Evolutionary conservation across 192 early-diverging fungal genomes (phyloP).

Genomic region (Gigaspora rosea): DNA sequence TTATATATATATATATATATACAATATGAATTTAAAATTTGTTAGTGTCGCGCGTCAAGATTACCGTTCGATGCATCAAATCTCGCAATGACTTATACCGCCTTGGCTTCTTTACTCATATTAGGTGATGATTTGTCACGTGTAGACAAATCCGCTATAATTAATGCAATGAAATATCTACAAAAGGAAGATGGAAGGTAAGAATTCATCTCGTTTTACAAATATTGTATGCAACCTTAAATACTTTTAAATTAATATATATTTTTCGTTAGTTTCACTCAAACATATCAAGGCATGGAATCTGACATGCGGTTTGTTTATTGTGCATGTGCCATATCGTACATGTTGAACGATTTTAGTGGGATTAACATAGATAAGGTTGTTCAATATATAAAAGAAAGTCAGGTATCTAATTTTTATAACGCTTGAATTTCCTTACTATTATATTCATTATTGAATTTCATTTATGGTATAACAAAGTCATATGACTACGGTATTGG

Average conservation of each 20-base stretch:
- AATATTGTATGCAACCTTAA: too few relatives aligned
- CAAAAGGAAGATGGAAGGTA: constrained; percentile 81
- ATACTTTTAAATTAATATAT: too few relatives aligned
- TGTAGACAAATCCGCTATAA: constrained; percentile 73
- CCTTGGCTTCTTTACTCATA: constrained; percentile 73
- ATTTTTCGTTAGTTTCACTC: constrained; percentile 57
- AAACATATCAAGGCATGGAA: constrained; percentile 70
- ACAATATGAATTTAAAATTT: neutral
- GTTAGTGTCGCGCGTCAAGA: neutral
- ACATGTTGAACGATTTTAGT: constrained; percentile 87
- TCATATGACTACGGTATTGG: constrained; percentile 79
- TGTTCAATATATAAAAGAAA: constrained; percentile 58
- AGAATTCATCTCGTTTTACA: constrained; percentile 1
- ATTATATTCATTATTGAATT: constrained; percentile 23
- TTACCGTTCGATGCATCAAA: constrained; percentile 57
- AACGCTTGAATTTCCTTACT: neutral
- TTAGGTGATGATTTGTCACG: constrained; percentile 88
- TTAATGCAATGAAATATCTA: constrained; percentile 57
- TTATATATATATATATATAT: neutral
- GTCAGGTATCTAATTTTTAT: constrained; percentile 46
- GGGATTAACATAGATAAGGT: constrained; percentile 71
- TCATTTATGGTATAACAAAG: constrained; percentile 31
- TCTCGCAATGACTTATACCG: constrained; percentile 89
- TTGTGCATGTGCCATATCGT: constrained; percentile 82
- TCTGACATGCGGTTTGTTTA: constrained; percentile 89